Base-by-base conservation (phyloP, 2,329 filamentous ascomycete species). In the Huntiella savannae region DNA sequence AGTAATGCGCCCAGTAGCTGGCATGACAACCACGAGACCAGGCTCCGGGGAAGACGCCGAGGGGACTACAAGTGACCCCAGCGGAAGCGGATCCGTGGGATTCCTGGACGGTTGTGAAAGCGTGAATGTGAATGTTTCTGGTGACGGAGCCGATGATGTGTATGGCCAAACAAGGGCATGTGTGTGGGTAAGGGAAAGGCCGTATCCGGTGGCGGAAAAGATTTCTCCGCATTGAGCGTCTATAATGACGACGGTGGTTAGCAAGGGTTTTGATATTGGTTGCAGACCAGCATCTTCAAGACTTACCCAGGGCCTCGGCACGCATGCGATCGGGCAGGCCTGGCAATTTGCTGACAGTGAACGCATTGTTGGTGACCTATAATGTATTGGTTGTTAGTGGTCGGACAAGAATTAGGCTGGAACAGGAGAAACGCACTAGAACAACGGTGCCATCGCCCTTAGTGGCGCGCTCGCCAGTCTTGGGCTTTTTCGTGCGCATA, bases 161-260 rank as follows among this genome's bases (percentile, higher is more conserved):
- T 96, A 96, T 12, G 84, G 80, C 91, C 91, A 98, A 43, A 94
- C 76, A 51, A 92, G 73, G 54, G 87, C 91, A 57, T 87, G 78
- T 5, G 79, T 77, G 53, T 79, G 76, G 6, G 84, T 92, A 47
- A 96, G 69, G 40, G 77, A 79, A 47, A 96, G 69, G 42, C 83
- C 87, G 57, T 87, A 84, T 53, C 75, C 81, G 57, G 64, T 75
- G 50, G 67, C 72, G 36, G 71, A 73, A 59, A 75, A 74, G 50
- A 85, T 68, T 32, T 73, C 70, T 56, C 78, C 80, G 56, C 76
- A 73, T 59, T 81, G 75, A 52, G 68, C 69, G 49, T 64, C 78
- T 83, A 54, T 47, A 33, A 19, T 17, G n/a, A 41, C 11, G 16
- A 44, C 12, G 8, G 22, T 28, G 22, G 37, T 40, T 40, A 46